These are phyloP conservation scores for Pezizomycotina sp. DNA, from an alignment of 2,329 filamentous ascomycete species.

Conservation along the genomic window DNA sequence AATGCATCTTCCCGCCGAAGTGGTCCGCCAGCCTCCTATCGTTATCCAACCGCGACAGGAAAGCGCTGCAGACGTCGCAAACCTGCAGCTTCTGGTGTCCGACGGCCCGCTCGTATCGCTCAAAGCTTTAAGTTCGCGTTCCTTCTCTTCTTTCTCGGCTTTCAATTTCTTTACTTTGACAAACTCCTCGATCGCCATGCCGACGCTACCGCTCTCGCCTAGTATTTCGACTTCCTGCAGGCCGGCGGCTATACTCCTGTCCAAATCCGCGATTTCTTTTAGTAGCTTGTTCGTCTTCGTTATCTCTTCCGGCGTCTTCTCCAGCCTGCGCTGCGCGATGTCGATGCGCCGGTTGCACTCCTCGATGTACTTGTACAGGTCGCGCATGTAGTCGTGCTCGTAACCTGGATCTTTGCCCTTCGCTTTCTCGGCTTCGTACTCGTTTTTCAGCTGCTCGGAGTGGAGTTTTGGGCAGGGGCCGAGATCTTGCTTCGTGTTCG, in stretches of 20 bases:
- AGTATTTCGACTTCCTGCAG: slow-evolving; percentile 74
- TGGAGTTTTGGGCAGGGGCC: slow-evolving; percentile 79
- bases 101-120: slow-evolving; percentile 77
- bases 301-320: slow-evolving; percentile 97
- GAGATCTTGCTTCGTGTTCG: slow-evolving; percentile 96
- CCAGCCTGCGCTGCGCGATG: slow-evolving; percentile 67
- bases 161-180: slow-evolving; percentile 69
- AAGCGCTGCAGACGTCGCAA: slow-evolving; percentile 94
- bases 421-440: slow-evolving; percentile 47
- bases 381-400: slow-evolving; percentile 90
- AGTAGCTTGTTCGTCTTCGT: slow-evolving; percentile 80
- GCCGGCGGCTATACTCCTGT: slow-evolving; percentile 60
- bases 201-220: slow-evolving; percentile 64
- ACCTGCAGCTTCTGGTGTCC: slow-evolving; percentile 97
- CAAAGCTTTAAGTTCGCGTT: slow-evolving; percentile 68
- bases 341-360: slow-evolving; percentile 94
- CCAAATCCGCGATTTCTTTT: slow-evolving; percentile 69
- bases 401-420: slow-evolving; percentile 48
- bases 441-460: slow-evolving; percentile 69
- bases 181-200: slow-evolving; percentile 69
- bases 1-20: slow-evolving; percentile 98
- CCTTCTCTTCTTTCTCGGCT: slow-evolving; percentile 55
- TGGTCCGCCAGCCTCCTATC: slow-evolving; percentile 87
- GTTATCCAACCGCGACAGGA: slow-evolving; percentile 81
- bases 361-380: slow-evolving; percentile 92